Conservation (phyloP, 1,284 basidiomycete species). For the Anthracocystis walkeri region DNA sequence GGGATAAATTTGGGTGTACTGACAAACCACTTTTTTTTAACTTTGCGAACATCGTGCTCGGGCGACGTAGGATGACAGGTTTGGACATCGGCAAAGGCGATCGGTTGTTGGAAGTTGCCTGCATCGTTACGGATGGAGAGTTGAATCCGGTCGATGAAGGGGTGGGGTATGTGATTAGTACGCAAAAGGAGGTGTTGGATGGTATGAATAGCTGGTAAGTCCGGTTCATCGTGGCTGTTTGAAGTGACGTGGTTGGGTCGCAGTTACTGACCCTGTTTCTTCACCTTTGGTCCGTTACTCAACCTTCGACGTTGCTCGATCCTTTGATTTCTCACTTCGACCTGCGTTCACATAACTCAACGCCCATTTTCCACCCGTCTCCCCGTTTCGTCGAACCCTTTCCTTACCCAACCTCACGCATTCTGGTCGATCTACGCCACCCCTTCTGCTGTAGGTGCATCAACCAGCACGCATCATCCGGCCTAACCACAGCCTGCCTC, state of each 20-base stretch:
- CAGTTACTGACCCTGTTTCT: no score
- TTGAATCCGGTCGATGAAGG: slow-evolving; percentile 80
- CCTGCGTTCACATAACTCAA: no score
- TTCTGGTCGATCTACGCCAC: no score
- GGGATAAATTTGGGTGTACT: no score
- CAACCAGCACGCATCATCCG: slow-evolving; percentile 49
- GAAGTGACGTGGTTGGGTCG: no score
- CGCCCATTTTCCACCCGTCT: neutral
- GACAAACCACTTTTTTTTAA: neutral
- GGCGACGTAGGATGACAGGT: slow-evolving; percentile 82
- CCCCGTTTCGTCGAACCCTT: neutral
- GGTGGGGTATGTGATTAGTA: slow-evolving; percentile 78
- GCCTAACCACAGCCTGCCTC: slow-evolving; percentile 54
- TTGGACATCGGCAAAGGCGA: slow-evolving; percentile 75
- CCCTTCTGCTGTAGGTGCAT: slow-evolving; percentile 27
- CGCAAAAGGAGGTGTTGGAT: slow-evolving; percentile 77
- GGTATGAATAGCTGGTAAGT: slow-evolving; percentile 63
- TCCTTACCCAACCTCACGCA: neutral
- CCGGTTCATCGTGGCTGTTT: neutral
- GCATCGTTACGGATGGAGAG: slow-evolving; percentile 83
- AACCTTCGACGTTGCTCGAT: no score
- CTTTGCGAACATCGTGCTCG: no score
- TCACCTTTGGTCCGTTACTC: no score
- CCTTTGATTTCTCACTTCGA: neutral
- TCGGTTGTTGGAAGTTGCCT: slow-evolving; percentile 80